A percentile compares a stretch with the other conserved stretches of the same genome.
Evolutionary conservation across 352 stramenopile species (phyloP).

Genomic region (Pythium aphanidermatum): DNA sequence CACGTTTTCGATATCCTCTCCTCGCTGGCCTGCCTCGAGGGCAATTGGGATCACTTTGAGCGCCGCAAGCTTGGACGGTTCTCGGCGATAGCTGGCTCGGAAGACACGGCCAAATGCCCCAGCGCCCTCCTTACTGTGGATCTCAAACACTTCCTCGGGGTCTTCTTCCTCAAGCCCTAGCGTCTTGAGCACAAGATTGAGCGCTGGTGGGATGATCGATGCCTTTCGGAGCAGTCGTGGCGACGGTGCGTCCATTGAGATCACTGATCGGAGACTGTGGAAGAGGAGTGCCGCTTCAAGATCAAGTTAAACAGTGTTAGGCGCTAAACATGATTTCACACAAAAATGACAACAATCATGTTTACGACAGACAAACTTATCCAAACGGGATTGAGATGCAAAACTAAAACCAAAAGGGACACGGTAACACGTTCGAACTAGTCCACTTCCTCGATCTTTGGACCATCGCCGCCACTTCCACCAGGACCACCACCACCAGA

Average conservation of each 20-base stretch:
- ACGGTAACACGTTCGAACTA: slow-evolving; percentile 23
- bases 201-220: slow-evolving; percentile 11
- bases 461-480: slow-evolving; percentile 26
- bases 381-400: slow-evolving; percentile 1
- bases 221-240: slow-evolving; percentile 16
- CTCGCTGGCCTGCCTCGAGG: slow-evolving; percentile 49
- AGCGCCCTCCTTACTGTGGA: slow-evolving; percentile 65
- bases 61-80: slow-evolving; percentile 38
- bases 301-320: background rate
- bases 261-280: background rate
- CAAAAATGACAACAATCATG: slow-evolving; percentile 1
- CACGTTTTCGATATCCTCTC: slow-evolving; percentile 67
- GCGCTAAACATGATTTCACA: slow-evolving; percentile 8
- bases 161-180: slow-evolving; percentile 54
- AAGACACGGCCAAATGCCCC: slow-evolving; percentile 69
- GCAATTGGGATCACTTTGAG: slow-evolving; percentile 72
- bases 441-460: slow-evolving; percentile 75
- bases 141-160: slow-evolving; percentile 62
- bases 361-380: background rate
- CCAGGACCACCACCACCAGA: slow-evolving; percentile 11
- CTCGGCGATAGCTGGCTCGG: slow-evolving; percentile 39
- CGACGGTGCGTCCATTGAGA: slow-evolving; percentile 7
- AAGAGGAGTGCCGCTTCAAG: slow-evolving; percentile 8
- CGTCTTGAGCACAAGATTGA: slow-evolving; percentile 36
- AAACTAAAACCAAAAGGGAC: slow-evolving; percentile 1